Evolutionary conservation across 176 grass and related monocot species (phyloP), one percentile per base, ranked within the genome.

Genomic region (Phragmites australis): DNA sequence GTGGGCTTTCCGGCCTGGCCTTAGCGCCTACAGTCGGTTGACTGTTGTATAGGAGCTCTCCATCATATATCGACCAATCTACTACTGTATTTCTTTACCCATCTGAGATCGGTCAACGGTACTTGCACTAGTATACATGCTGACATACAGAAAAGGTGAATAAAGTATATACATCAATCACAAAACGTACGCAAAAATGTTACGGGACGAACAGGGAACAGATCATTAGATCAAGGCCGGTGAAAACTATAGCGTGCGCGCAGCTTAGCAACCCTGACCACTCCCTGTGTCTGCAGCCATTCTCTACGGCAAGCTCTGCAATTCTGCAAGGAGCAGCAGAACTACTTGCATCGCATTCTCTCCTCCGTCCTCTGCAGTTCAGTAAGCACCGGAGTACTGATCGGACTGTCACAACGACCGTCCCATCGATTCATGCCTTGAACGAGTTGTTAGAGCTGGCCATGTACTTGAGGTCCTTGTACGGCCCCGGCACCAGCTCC

Each of bases 401-500:
- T 55, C 32, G 31, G 55, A 52, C 25, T 14, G 29, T 30, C 6
- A 26, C 18, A 30, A 2, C 49, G 23, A 15, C 51, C 4, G 39
- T n/a, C 30, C 44, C 21, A 37, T 64, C 14, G 75, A 69, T 81
- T 76, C 87, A 89, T 0, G 37, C 4, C 65, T 56, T 76, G 64
- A 85, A 85, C 27, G 77, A 89, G 10, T 26, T 59, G 72, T 66
- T 77, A 0, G 65, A 86, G 68, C 82, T 74, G 30, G 5, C 74
- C 62, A 91, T 88, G 81, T 88, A 83, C 46, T 65, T 86, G 82
- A 93, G 88, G 71, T 91, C 88, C 82, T 74, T 91, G 69, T 90
- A 91, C 9, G 68, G 70, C 8, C 62, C 78, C 11, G 79, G 49
- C 52, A 75, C 74, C 64, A 93, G 83, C 73, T 93, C 88, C 64